Base-by-base conservation (phyloP, 2,329 filamentous ascomycete species). In the Pyricularia sp. region DNA sequence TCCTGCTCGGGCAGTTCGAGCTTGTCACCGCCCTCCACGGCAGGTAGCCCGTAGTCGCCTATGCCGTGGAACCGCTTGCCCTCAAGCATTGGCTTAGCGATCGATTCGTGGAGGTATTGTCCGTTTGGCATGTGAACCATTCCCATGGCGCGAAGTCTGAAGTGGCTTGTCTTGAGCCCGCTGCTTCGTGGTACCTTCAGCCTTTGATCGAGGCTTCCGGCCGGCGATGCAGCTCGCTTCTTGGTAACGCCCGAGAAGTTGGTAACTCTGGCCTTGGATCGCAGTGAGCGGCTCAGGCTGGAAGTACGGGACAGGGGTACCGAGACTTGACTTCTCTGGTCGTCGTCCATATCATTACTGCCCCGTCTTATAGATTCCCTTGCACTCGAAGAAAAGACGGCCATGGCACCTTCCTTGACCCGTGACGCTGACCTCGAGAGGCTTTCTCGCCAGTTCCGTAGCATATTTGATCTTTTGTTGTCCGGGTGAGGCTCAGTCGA, bases 61-160 rank as follows among this genome's bases (percentile, higher is more conserved):
- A 77, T 66, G 2, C 75, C 75, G 0, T 73, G 69, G 64, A 75
- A 77, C 7, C 75, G 74, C 66, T 76, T 78, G 30, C 76, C 76
- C 60, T 77, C 75, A 55, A 78, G 70, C 68, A 81, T 77, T 30
- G 81, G 78, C 44, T 67, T 63, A 19, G 68, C 70, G 31, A 85
- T 74, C 2, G 76, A 75, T 67, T 84, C 82, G 6, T 82, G 82
- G 69, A 66, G 80, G 60, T 70, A 71, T 65, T 70, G 61, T 28
- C 66, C 66, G 66, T 71, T 68, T 24, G 70, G 69, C 69, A 70
- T 71, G 64, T 68, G 68, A 31, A 70, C 65, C 55, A 71, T 65
- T 10, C 78, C 79, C 78, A 81, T 80, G 57, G 78, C 78, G 63
- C 80, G 81, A 65, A 81, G 73, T 5, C 75, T 73, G 79, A 79